A percentile compares a stretch with the other conserved stretches of the same genome.
These are phyloP conservation scores for Yarrowia keelungensis DNA, from an alignment of 805 yeast species.

Conservation along the genomic window DNA sequence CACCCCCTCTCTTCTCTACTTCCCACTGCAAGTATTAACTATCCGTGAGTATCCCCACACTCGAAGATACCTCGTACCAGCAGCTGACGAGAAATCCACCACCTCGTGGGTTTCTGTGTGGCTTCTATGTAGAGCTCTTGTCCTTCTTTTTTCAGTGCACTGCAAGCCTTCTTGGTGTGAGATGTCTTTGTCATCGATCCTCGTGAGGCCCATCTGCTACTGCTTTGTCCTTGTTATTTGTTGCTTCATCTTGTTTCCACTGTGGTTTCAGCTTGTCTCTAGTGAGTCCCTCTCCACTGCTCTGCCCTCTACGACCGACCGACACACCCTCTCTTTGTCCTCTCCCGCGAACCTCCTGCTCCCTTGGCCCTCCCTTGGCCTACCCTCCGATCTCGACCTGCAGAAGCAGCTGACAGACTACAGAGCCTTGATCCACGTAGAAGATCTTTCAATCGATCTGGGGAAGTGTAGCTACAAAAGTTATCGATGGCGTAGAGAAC, in stretches of 20 bases:
- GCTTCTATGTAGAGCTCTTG: conserved; percentile 18
- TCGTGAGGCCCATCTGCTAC: background rate
- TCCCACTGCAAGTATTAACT: no score
- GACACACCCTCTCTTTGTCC: background rate
- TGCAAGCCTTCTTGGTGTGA: background rate
- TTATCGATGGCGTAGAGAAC: background rate
- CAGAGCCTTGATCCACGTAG: conserved; percentile 9
- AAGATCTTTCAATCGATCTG: conserved; percentile 6
- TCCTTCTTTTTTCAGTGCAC: background rate
- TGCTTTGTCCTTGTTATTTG: background rate
- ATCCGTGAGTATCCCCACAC: background rate
- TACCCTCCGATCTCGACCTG: background rate
- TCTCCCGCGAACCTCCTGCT: background rate
- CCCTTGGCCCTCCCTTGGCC: background rate
- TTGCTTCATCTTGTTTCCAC: background rate
- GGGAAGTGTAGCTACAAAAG: conserved; percentile 2
- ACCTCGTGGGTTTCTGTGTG: background rate
- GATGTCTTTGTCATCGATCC: background rate
- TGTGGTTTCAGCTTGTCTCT: no score
- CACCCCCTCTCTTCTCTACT: background rate
- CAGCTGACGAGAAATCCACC: background rate
- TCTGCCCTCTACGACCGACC: no score
- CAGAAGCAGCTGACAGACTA: background rate
- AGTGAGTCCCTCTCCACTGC: no score
- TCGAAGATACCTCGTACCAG: conserved; percentile 1